Evolutionary conservation across 371 early-diverging fungal genomes (phyloP), one percentile per base, ranked within the genome.

Genomic region (Mortierella sp.): DNA sequence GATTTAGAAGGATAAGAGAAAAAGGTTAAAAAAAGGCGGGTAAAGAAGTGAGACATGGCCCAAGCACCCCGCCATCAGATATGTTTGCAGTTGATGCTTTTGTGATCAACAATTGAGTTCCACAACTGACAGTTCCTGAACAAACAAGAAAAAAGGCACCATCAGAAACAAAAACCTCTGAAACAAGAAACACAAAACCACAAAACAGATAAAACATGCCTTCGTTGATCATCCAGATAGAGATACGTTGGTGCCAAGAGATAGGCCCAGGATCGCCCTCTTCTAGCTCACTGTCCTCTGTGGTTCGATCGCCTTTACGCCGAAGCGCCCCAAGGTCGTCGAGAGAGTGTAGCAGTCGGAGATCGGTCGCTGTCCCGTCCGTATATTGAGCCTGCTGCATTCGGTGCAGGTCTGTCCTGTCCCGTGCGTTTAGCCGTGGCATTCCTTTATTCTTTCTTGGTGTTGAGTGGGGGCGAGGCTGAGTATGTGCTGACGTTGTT

Each of bases 201-300:
- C 14, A 63, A 63, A 63, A 35, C 3, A 12, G 41, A 32, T 51
- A 5, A 55, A 41, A 72, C 68, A 41, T 86, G 80, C 88, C 88
- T 80, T 88, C 88, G 58, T 88, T 88, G 51, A 88, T 82, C 87
- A 88, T 83, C 88, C 88, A 88, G 70, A 81, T 81, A 74, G 44
- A 77, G 74, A 81, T 41, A 18, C 77, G 54, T 60, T 81, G 81
- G 51, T 77, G 74, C 78, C 78, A 82, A 11, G 78, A 75, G 18
- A 75, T 78, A 38, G 44, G 75, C 8, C 24, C 41, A 24, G 41
- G 38, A 21, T 68, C 38, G 0, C 68, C 68, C 12, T 18, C 58
- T 16, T 81, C 77, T n/a, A 6, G 6, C 41, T 58, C 71, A 7
- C 71, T 63, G 24, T 29, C 58, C 41, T 35, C 41, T 18, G 24